phyloP scores from a whole-genome alignment of 257 asterid species.

The Perilla frutescens region DNA sequence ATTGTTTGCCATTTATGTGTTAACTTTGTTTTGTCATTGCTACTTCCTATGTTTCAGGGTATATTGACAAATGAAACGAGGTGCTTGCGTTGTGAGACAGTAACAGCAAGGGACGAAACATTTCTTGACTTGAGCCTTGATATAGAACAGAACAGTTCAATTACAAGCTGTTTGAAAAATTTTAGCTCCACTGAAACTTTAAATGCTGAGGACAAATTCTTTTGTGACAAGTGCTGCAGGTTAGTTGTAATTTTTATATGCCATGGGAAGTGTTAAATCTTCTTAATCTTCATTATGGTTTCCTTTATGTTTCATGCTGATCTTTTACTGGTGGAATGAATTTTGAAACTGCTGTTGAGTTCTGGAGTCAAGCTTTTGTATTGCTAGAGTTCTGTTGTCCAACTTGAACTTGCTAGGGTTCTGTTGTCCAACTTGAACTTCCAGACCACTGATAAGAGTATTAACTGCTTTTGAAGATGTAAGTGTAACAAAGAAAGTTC shows the following conservation, averaged over 20 bases:
- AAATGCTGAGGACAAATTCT: conserved; percentile 87
- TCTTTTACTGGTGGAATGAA: conserved; percentile 9
- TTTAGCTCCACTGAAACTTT: conserved; percentile 90
- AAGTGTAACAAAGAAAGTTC: not conserved
- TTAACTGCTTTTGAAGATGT: not conserved
- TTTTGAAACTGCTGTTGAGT: not conserved
- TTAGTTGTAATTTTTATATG: conserved; percentile 36
- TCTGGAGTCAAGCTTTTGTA: not conserved
- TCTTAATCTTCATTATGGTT: conserved; percentile 1
- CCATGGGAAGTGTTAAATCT: not conserved
- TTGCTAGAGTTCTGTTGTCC: conserved; percentile 14
- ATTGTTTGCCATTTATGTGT: not conserved
- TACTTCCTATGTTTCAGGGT: conserved; percentile 58
- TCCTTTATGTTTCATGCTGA: conserved; percentile 9
- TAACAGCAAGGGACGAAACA: conserved; percentile 93
- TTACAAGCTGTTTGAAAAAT: conserved; percentile 84
- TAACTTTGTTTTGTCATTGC: conserved; percentile 16
- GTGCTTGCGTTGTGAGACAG: conserved; percentile 88
- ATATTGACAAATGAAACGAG: conserved; percentile 81
- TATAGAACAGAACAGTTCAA: conserved; percentile 89
- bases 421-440: not conserved
- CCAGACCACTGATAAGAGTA: not conserved
- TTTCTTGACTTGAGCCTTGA: conserved; percentile 89
- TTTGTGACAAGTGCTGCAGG: conserved; percentile 95
- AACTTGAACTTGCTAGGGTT: conserved; percentile 3